A percentile compares a stretch with the other conserved stretches of the same genome.
Evolutionary conservation across 2,329 filamentous ascomycete species (phyloP).

Genomic region (Arthrocladium fulminans): DNA sequence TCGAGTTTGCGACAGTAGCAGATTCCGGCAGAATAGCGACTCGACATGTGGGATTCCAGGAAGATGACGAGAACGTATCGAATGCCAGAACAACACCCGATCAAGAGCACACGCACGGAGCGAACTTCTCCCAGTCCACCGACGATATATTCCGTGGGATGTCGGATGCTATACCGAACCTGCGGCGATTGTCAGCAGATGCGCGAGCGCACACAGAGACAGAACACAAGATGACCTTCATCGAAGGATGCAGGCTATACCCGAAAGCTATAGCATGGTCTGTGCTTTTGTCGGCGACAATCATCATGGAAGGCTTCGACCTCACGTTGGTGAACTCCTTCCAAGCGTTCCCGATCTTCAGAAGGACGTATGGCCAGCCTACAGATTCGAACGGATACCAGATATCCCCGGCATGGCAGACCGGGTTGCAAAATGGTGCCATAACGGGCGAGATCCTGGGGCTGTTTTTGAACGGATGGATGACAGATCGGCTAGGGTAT

Average conservation of each 20-base stretch:
- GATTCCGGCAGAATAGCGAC: constrained; percentile 1
- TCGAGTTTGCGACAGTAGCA: constrained; percentile 54
- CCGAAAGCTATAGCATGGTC: constrained; percentile 26
- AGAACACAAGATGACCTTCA: constrained; percentile 24
- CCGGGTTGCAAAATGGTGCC: constrained; percentile 48
- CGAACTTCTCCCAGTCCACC: constrained; percentile 14
- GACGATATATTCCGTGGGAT: constrained; percentile 20
- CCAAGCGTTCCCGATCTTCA: constrained; percentile 27
- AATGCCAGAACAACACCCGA: not conserved
- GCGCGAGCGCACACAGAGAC: constrained; percentile 19
- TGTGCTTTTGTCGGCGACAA: constrained; percentile 23
- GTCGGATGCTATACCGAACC: constrained; percentile 16
- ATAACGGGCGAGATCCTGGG: constrained; percentile 58
- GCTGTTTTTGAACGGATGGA: constrained; percentile 55
- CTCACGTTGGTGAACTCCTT: constrained; percentile 25
- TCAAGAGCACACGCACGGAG: not conserved
- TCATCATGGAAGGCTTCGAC: constrained; percentile 28
- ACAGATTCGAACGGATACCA: constrained; percentile 29
- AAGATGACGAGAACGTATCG: not conserved
- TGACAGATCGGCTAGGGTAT: constrained; percentile 60
- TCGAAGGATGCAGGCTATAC: constrained; percentile 22
- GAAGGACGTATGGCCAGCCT: constrained; percentile 25
- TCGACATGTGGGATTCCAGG: not conserved
- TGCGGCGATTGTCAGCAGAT: constrained; percentile 19
- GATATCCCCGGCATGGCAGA: constrained; percentile 50